Evolutionary conservation across 148 eudicot species (phyloP), one percentile per base, ranked within the genome.

Genomic region (Fallopia convolvulus): DNA sequence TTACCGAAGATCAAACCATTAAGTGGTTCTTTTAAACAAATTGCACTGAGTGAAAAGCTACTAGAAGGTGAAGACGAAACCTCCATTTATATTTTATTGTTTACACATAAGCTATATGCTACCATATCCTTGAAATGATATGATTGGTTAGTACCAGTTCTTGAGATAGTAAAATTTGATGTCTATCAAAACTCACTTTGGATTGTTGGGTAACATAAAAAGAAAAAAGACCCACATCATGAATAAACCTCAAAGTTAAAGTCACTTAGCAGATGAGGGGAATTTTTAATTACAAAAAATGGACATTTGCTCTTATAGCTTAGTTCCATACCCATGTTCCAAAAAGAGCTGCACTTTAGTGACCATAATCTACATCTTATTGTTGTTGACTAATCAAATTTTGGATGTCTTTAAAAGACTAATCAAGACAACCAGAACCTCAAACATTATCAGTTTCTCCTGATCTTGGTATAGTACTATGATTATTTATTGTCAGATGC

Each of bases 401-500:
- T 63, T 18, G 14, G 36, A 63, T 15, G n/a, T 33, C 42, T 30
- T 61, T 11, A 13, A 56, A 13, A 66, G 41, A 33, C 72, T 66
- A 66, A 6, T 44, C n/a, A 13, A 61, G 4, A 10, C 30, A 58
- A 58, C 65, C 65, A 21, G 18, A 58, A 63, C 14, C 70, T 26
- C 14, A 26, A 0, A 63, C 12, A 36, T 30, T 1, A 30, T 63
- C 70, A 26, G 70, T 63, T 65, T 32, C 15, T 15, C 20, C 71
- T 66, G 71, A 66, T 66, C 42, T 66, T 32, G 42, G 14, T 66
- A 32, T 18, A 33, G 8, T 32, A 33, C 71, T 66, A 15, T 4
- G 71, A 13, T 7, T 66, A 66, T 33, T 65, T 65, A 65, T 65
- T 66, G 42, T 66, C 42, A 61, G 71, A 66, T 66, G 41, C 42